phyloP scores from a whole-genome alignment of 2,329 filamentous ascomycete genomes.

The Metarhizium guizhouense region DNA sequence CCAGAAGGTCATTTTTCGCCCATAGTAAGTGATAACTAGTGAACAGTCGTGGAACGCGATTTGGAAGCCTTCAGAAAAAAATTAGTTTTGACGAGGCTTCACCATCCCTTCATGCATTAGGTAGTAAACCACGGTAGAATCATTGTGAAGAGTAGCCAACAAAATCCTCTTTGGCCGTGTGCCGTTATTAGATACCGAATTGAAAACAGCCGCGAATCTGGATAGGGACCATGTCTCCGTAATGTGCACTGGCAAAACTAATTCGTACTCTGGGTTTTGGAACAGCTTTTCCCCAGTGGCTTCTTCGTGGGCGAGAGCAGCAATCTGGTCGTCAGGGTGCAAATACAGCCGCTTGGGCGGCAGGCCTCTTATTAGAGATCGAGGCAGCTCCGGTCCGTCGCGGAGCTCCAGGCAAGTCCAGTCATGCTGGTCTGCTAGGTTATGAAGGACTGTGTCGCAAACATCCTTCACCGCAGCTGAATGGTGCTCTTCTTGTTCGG shows the following conservation, averaged over 20 bases:
- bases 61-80: neutral
- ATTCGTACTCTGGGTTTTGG: conserved; percentile 55
- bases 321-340: conserved; percentile 76
- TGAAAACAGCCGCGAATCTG: conserved; percentile 61
- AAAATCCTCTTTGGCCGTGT: conserved; percentile 57
- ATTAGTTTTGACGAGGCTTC: conserved; percentile 71
- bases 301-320: conserved; percentile 54
- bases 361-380: conserved; percentile 62
- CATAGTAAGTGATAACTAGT: conserved; percentile 17
- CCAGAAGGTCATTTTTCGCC: conserved; percentile 64
- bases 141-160: conserved; percentile 67
- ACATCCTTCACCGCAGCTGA: conserved; percentile 12
- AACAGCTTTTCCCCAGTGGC: conserved; percentile 32
- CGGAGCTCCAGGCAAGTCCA: conserved; percentile 57
- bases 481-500: neutral
- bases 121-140: conserved; percentile 80
- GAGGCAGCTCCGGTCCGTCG: conserved; percentile 33
- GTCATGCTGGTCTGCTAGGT: conserved; percentile 66
- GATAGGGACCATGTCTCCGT: conserved; percentile 63
- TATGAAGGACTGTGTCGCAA: conserved; percentile 49
- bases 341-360: conserved; percentile 67
- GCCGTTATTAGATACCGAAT: conserved; percentile 40
- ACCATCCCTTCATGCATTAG: conserved; percentile 80
- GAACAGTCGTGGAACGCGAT: neutral
- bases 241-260: conserved; percentile 67